phyloP scores from a whole-genome alignment of 2,329 filamentous ascomycete genomes.

The Chaetomium sp. region DNA sequence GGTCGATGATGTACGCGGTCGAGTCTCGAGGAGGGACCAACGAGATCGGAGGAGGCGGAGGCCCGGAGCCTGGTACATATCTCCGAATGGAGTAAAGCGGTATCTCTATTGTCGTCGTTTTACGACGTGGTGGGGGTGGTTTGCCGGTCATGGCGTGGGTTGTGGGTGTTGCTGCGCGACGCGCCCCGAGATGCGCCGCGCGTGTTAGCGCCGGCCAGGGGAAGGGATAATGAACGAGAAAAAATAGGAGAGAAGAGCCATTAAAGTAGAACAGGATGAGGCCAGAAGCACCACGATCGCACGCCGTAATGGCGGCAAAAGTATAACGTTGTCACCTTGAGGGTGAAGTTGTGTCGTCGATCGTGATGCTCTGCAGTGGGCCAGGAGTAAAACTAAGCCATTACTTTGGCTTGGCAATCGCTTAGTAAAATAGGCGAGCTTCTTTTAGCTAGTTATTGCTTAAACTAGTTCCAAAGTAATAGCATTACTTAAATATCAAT shows the following conservation, averaged over 20 bases:
- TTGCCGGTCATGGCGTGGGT: conserved; percentile 20
- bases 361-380: neutral
- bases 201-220: conserved; percentile 3
- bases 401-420: neutral
- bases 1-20: conserved; percentile 59
- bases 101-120: conserved; percentile 32
- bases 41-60: conserved; percentile 50
- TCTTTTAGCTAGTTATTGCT: too few relatives aligned
- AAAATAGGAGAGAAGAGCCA: neutral
- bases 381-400: neutral
- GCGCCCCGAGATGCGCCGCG: conserved; percentile 17
- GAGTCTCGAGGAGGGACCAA: conserved; percentile 53
- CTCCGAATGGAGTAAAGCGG: conserved; percentile 23
- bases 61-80: conserved; percentile 46
- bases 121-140: conserved; percentile 7
- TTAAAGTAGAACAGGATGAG: neutral
- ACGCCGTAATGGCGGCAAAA: conserved; percentile 9
- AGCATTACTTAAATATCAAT: too few relatives aligned
- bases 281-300: neutral
- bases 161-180: neutral
- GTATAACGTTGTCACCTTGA: neutral
- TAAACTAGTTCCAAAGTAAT: too few relatives aligned
- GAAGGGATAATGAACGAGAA: neutral
- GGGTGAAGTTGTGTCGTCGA: neutral
- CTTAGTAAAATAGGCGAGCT: neutral